These are phyloP conservation scores for Alternaria brassicae DNA, from an alignment of 2,329 filamentous ascomycete genomes.

Conservation along the genomic window DNA sequence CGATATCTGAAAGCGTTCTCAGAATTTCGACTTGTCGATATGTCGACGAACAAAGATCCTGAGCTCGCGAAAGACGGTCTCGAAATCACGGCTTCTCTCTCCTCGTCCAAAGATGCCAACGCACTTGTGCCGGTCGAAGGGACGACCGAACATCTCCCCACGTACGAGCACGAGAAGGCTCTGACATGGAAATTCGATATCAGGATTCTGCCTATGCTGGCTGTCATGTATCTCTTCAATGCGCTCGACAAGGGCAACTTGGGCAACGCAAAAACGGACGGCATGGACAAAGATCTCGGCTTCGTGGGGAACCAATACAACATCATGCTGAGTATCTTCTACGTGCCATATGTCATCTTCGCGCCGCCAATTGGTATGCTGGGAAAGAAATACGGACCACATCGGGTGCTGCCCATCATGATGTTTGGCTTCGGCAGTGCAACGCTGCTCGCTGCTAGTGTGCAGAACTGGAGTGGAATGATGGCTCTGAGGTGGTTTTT, in stretches of 20 bases:
- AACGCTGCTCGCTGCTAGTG: slow-evolving; percentile 66
- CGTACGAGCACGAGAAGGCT: slow-evolving; percentile 46
- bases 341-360: slow-evolving; percentile 75
- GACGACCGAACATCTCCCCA: slow-evolving; percentile 43
- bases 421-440: slow-evolving; percentile 73
- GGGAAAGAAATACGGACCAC: slow-evolving; percentile 72
- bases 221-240: slow-evolving; percentile 67
- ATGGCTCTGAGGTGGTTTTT: slow-evolving; percentile 74
- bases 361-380: slow-evolving; percentile 71
- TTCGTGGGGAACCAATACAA: slow-evolving; percentile 73
- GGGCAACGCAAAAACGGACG: slow-evolving; percentile 56
- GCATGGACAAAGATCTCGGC: slow-evolving; percentile 61
- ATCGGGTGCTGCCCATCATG: slow-evolving; percentile 68
- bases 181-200: slow-evolving; percentile 64
- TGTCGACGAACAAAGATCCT: slow-evolving; percentile 36
- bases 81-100: slow-evolving; percentile 35
- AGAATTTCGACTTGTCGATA: slow-evolving; percentile 14
- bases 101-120: slow-evolving; percentile 34
- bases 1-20: neutral
- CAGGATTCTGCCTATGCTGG: slow-evolving; percentile 63
- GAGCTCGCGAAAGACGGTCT: slow-evolving; percentile 42
- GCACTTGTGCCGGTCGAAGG: slow-evolving; percentile 36
- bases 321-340: slow-evolving; percentile 72
- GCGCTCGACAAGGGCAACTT: slow-evolving; percentile 45
- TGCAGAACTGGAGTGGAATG: slow-evolving; percentile 68